Evolutionary conservation across 441 rosid genomes (phyloP), one percentile per base, ranked within the genome.

Genomic region (Viola pubescens): DNA sequence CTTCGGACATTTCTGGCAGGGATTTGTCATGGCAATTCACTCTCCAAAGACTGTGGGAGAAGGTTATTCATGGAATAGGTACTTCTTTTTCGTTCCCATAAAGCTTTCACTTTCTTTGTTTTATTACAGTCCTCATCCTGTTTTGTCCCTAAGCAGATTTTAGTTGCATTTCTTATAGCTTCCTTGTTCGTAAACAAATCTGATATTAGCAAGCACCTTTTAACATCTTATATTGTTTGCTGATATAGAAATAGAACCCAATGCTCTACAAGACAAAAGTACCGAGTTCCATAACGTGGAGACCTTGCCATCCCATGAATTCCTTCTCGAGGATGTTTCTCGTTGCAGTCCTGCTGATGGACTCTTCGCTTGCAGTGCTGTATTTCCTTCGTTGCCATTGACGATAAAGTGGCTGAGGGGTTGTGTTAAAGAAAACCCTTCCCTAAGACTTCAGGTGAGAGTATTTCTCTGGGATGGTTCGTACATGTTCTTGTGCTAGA

Each of bases 371-470:
- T 83, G 82, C 63, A 82, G 90, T 50, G 83, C 78, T 0, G 94
- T 87, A 34, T 75, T 86, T 63, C 81, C 95, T 60, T 84, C 95
- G 8, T 70, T 90, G 69, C 95, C 97, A 34, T 56, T 80, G 86
- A 73, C 94, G 37, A 86, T 90, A 61, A 84, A 86, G 61, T 88
- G 91, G 95, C 62, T 90, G 62, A 82, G 94, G 72, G 91, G 86
- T 58, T 77, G 88, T 52, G 94, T 81, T 26, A 76, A 74, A 64
- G 74, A 83, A 55, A 87, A 90, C 57, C 97, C 89, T 60, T 75
- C 88, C 2, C 14, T 87, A 41, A 73, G 81, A 66, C 61, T 89
- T 67, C 85, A 86, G 88, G 94, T 87, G 70, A 65, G 47, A 40
- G 13, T 16, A 13, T 6, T 2, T 11, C 7, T 48, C 62, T 54